Evolutionary conservation across 345 rosid genomes (phyloP).

Genomic region (Raphanus sativus): DNA sequence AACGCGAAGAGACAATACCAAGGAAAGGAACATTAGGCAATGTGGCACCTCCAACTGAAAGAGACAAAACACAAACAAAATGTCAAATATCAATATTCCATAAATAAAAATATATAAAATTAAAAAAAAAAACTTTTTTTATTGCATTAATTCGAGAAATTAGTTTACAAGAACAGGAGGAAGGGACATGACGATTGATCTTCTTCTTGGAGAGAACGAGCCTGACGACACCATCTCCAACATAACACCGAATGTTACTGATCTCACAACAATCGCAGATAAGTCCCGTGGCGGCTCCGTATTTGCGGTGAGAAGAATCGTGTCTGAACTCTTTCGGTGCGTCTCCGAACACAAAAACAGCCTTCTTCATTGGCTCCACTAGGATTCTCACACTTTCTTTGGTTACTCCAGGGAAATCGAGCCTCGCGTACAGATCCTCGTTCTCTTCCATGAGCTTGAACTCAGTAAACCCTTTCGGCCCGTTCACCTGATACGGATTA

Average conservation of each 20-base stretch:
- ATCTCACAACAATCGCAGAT: constrained; percentile 23
- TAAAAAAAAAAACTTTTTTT: neutral
- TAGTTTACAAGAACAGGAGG: neutral
- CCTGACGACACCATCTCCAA: constrained; percentile 30
- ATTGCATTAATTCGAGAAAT: neutral
- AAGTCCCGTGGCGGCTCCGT: neutral
- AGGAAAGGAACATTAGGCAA: constrained; percentile 4
- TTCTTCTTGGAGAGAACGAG: constrained; percentile 15
- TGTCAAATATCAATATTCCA: neutral
- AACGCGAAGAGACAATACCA: neutral
- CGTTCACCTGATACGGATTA: constrained; percentile 26
- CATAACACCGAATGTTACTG: constrained; percentile 4
- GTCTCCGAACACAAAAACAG: neutral
- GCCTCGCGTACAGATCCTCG: constrained; percentile 12
- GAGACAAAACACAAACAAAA: neutral
- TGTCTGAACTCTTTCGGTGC: constrained; percentile 25
- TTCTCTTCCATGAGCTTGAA: constrained; percentile 3
- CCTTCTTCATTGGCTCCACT: constrained; percentile 3
- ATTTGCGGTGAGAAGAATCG: constrained; percentile 21
- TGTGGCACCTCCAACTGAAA: constrained; percentile 12
- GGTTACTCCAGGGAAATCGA: constrained; percentile 24
- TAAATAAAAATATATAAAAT: neutral
- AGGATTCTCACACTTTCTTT: neutral
- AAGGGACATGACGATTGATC: neutral
- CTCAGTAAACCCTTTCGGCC: constrained; percentile 33